A percentile compares a stretch with the other conserved stretches of the same genome.
Conservation (phyloP, 768 basidiomycete species). For the Boletales sp. region DNA sequence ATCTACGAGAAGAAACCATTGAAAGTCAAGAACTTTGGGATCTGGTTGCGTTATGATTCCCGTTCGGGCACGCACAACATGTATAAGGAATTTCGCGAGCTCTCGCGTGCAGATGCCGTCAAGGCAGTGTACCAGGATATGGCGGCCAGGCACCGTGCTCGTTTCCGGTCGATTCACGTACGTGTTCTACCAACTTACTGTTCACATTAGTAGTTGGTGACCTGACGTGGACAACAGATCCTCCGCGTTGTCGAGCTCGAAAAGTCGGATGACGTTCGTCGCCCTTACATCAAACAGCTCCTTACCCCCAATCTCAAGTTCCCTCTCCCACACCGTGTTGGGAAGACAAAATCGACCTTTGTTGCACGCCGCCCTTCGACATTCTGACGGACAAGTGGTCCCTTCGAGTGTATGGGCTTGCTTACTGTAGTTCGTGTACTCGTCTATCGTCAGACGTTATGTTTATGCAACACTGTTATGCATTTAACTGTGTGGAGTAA, state of each 20-base stretch:
- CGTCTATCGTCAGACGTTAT: background rate
- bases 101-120: conserved; percentile 91
- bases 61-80: conserved; percentile 99
- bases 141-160: conserved; percentile 98
- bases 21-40: conserved; percentile 99
- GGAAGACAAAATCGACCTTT: conserved; percentile 77
- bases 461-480: too few species aligned
- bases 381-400: conserved; percentile 41
- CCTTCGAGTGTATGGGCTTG: conserved; percentile 2
- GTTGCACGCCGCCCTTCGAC: conserved; percentile 74
- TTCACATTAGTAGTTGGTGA: background rate
- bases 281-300: conserved; percentile 98
- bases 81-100: conserved; percentile 99
- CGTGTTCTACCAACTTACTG: conserved; percentile 25
- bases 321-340: conserved; percentile 90
- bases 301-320: conserved; percentile 88
- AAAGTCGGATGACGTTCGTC: conserved; percentile 87
- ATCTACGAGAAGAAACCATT: conserved; percentile 97
- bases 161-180: conserved; percentile 98
- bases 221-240: conserved; percentile 53
- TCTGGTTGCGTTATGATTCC: conserved; percentile 99
- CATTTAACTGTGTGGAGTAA: too few species aligned
- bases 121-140: conserved; percentile 98
- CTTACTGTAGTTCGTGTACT: conserved; percentile 13
- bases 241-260: conserved; percentile 95